Evolutionary conservation across 345 rosid genomes (phyloP), one percentile per base, ranked within the genome.

Genomic region (Excoecaria cochinchinensis): DNA sequence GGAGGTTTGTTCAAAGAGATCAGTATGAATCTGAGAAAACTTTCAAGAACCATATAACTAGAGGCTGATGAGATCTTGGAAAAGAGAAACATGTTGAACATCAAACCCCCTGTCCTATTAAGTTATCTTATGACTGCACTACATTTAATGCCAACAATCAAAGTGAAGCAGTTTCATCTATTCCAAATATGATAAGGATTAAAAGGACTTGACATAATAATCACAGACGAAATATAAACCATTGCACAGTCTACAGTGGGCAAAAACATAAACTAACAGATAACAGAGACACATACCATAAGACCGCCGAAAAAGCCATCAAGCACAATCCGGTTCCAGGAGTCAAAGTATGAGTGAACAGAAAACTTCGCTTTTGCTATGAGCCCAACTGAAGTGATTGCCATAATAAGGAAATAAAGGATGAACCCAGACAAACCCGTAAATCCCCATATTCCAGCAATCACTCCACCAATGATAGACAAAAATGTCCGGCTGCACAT

Each of bases 271-370:
- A 38, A 57, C 8, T 6, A 4, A 51, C 3, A 44, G 48, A 48
- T 53, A 56, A 71, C 22, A 56, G 55, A 72, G 79, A 77, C 58
- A 73, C 83, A 22, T 88, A 93, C 99, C 99, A 95, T 77, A 67
- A 95, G 98, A 59, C 98, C 99, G 78, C 97, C 96, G 24, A 83
- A 80, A 76, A 95, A 86, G 76, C 99, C 99, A 60, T 93, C 98
- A 47, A 93, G 82, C 15, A 91, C 60, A 66, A 91, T 63, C 72
- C 87, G 91, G 63, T 85, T 93, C 99, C 90, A 93, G 19, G 90
- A 83, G 78, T 87, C 92, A 55, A 93, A 95, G 87, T 91, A 95
- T 51, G 88, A 79, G 78, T 87, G 85, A 38, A 90, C 79, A 6
- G 96, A 89, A 80, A 93, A 95, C 51, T 90, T 89, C 42, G 97